Evolutionary conservation across 1,284 basidiomycete species (phyloP), one percentile per base, ranked within the genome.

Genomic region (Fomitopsis betulina): DNA sequence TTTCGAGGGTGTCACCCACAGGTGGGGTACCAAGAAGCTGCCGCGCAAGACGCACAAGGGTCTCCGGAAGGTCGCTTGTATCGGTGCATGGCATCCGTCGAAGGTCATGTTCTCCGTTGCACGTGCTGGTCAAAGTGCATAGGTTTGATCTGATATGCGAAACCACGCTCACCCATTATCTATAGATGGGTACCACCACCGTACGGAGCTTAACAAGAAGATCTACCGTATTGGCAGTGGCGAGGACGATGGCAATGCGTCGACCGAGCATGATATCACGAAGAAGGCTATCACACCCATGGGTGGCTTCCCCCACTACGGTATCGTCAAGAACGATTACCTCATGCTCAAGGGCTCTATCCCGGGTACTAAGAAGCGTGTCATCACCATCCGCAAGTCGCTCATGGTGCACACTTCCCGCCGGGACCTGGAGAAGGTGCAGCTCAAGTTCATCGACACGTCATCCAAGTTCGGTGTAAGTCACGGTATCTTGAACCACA

Each of bases 81-180:
- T 99, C 72, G 96, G 96, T 83, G 95, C 95, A 73, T 97, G 95
- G 95, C 95, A 97, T 85, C 95, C 94, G 72, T 92, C 93, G 65
- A 96, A 95, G 79, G 96, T 98, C 85, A 98, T 98, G 96, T 99
- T 94, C 89, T 97, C 95, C 53, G 97, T 99, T 67, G 96, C 96
- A 61, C 96, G 97, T 84, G 95, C 97, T 66, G 97, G 97, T 94
- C 96, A 99, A 89, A 92, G 91, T 93, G 70, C 62, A 89, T 78
- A 49, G 27, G 49, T 33, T 50, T 27, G 23, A 47, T 42, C 2
- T 39, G 21, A 54, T 5, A 2, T 19, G 39, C 32, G 43, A 10
- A 54, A 33, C 25, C 33, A 55, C 37, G 53, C 50, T 57, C 27
- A 25, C 39, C 42, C 42, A 58, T 58, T 66, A 58, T 73, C 3